Percentiles rank a stretch among this genome's conserved stretches.
Conservation (phyloP, 306 rosid genomes). For the Comarum palustre region DNA sequence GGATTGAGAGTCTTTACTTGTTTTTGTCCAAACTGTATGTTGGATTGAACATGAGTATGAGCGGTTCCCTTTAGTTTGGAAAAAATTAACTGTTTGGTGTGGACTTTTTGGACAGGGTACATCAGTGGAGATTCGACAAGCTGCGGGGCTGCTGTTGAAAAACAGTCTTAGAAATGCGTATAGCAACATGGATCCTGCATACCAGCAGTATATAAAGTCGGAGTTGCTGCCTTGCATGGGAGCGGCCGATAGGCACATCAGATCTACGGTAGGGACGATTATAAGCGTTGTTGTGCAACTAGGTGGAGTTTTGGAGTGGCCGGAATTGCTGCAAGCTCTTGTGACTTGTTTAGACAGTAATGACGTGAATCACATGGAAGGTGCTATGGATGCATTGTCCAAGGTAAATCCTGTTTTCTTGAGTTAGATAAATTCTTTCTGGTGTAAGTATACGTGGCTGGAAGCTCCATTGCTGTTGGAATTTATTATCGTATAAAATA, state of each 20-base stretch:
- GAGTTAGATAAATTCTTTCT: background rate
- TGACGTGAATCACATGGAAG: slow-evolving; percentile 95
- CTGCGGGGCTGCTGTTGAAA: slow-evolving; percentile 84
- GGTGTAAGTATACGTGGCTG: background rate
- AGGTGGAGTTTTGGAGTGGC: slow-evolving; percentile 88
- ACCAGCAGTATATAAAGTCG: slow-evolving; percentile 83
- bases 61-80: background rate
- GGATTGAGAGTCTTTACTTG: background rate
- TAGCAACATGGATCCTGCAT: slow-evolving; percentile 55
- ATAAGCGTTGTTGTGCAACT: slow-evolving; percentile 75
- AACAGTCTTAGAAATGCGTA: slow-evolving; percentile 72
- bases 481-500: too few relatives aligned
- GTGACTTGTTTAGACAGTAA: slow-evolving; percentile 85
- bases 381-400: slow-evolving; percentile 98
- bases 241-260: slow-evolving; percentile 79
- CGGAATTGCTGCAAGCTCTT: slow-evolving; percentile 88
- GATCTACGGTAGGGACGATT: slow-evolving; percentile 90
- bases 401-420: slow-evolving; percentile 51
- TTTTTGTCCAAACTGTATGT: background rate
- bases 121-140: slow-evolving; percentile 93
- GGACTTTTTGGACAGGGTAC: slow-evolving; percentile 52
- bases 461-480: background rate
- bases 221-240: slow-evolving; percentile 94
- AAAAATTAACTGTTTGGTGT: slow-evolving; percentile 13
- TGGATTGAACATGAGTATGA: background rate